Conservation (phyloP, 176 grass and related monocot genomes). For the Avena insularis region DNA sequence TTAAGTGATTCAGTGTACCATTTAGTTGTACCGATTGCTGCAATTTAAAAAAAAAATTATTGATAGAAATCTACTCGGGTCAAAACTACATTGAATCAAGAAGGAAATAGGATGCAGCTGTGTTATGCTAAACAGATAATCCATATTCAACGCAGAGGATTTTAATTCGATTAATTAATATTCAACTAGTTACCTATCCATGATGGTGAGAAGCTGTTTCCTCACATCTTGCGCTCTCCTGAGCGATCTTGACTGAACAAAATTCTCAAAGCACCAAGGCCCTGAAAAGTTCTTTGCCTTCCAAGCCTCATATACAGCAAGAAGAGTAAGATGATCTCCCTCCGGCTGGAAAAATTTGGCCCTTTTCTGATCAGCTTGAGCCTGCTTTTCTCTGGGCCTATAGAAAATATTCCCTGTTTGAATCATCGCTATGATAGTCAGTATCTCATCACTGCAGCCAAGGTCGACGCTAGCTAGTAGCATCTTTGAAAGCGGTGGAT, state of each 20-base stretch:
- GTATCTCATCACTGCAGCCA: conserved; percentile 91
- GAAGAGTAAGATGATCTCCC: conserved; percentile 91
- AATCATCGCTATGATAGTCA: conserved; percentile 98
- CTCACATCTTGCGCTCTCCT: conserved; percentile 90
- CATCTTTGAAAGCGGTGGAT: conserved; percentile 93
- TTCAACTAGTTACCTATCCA: conserved; percentile 77
- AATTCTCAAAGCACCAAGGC: conserved; percentile 98
- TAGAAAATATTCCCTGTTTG: conserved; percentile 97
- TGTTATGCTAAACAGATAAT: conserved; percentile 26
- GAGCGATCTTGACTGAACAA: conserved; percentile 86
- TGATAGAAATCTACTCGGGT: background rate
- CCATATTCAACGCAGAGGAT: background rate
- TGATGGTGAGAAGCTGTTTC: conserved; percentile 95
- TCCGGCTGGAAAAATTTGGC: conserved; percentile 97
- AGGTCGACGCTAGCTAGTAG: conserved; percentile 89
- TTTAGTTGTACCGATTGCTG: background rate
- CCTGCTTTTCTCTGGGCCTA: conserved; percentile 91
- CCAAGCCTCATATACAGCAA: conserved; percentile 98
- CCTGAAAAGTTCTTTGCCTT: conserved; percentile 96
- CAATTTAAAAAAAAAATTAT: background rate
- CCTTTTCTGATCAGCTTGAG: conserved; percentile 90
- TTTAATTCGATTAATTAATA: conserved; percentile 10
- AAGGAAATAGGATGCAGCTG: background rate
- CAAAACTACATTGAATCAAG: conserved; percentile 26
- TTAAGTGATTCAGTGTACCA: background rate